Base-by-base conservation (phyloP, 2,329 filamentous ascomycete species). In the Didymella glomerata region DNA sequence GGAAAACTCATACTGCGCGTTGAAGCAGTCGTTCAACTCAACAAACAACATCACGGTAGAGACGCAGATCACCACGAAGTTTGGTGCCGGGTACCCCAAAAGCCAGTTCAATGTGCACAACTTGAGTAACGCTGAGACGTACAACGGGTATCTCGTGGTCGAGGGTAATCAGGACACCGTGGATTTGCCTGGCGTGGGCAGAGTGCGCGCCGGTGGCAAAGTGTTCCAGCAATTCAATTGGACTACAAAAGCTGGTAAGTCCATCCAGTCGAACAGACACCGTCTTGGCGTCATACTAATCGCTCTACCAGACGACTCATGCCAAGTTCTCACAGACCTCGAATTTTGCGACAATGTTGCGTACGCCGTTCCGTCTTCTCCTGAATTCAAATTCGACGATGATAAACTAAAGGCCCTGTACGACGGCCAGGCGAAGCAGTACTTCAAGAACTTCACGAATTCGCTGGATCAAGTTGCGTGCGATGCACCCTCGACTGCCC, bases 291-390 rank as follows among this genome's bases (percentile, higher is more conserved):
- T 28, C 10, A 61, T 66, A 60, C 63, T 71, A 52, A 71, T 44
- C 13, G 8, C 0, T 2, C 18, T 9, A 8, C 13, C 68, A 87
- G 91, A 90, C 58, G 85, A 87, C 60, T 96, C 93, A 71, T 99
- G 95, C 76, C 89, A 90, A 60, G 84, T 99, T 40, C 84, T 98
- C 45, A 93, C 89, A 76, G 89, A 96, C 71, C 86, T 99, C n/a
- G 82, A 88, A 0, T 96, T 98, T 76, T 99, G 95, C 79, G 85
- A 89, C 66, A 87, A 94, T 68, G 90, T 94, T 47, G 92, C 94
- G 49, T 97, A 97, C 73, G 90, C 94, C 7, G 95, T 97, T 0
- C 95, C 95, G 0, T 88, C 90, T 40, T 96, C 96, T 70, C 83
- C 86, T 2, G 78, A 81, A 34, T 86, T 81, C 45, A 88, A 87